Conservation (phyloP, 148 eudicot species). For the Cornus florida region DNA sequence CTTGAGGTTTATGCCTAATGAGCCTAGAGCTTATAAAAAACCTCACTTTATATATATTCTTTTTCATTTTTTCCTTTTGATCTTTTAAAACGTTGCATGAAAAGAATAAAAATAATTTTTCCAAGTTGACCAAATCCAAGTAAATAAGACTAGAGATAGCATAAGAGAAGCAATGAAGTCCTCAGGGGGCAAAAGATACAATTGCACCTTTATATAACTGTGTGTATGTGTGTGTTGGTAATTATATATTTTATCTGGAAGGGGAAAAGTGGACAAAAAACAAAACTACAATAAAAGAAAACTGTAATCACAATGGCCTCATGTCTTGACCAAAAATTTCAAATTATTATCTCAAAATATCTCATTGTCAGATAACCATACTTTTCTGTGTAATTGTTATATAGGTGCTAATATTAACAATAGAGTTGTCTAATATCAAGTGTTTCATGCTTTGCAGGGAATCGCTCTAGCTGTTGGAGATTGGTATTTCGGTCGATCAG, state of each 20-base stretch:
- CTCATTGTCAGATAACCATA: neutral
- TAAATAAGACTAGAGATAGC: too few species aligned
- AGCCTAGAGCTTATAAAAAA: too few species aligned
- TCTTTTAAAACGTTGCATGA: too few species aligned
- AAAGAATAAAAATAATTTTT: too few species aligned
- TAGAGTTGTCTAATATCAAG: neutral
- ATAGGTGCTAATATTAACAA: neutral
- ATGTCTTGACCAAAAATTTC: neutral
- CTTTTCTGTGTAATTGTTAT: neutral
- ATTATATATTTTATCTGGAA: neutral
- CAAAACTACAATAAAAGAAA: neutral
- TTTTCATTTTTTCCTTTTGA: too few species aligned
- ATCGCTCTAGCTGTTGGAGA: constrained; percentile 81
- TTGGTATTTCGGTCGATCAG: constrained; percentile 73
- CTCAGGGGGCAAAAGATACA: neutral
- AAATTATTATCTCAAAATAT: neutral
- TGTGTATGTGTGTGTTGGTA: too few species aligned
- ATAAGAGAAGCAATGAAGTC: neutral
- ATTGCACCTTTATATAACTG: neutral
- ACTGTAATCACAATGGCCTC: neutral
- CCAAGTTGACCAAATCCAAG: too few species aligned
- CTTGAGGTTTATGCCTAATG: too few species aligned
- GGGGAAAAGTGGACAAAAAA: neutral
- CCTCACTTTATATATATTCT: too few species aligned
- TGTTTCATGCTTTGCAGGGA: constrained; percentile 34